Evolutionary conservation across 208 protist species (phyloP).

Genomic region (Strigomonas culicis): DNA sequence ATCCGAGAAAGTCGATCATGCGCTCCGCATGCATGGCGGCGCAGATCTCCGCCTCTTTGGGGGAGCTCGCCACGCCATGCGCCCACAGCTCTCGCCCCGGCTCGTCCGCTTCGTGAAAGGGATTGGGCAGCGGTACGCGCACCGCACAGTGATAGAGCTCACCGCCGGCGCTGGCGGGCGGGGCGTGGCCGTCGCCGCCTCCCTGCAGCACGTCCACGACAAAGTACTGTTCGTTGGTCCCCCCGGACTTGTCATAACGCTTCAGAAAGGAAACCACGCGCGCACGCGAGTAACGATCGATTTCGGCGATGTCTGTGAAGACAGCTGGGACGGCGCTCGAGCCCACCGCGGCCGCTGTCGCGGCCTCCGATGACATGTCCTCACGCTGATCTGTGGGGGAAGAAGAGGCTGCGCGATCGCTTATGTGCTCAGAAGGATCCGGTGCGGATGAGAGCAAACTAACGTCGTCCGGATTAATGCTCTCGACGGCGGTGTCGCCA

Average conservation of each 20-base stretch:
- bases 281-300: constrained; percentile 57
- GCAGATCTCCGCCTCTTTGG: constrained; percentile 72
- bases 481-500: not conserved
- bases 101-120: not conserved
- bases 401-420: not conserved
- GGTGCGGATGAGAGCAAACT: not conserved
- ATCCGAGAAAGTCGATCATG: constrained; percentile 82
- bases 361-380: not conserved
- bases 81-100: constrained; percentile 47
- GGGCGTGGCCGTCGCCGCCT: not conserved
- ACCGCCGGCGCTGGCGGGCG: not conserved
- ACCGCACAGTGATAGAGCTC: constrained; percentile 41
- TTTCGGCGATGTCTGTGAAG: constrained; percentile 24
- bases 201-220: constrained; percentile 17
- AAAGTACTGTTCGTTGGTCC: constrained; percentile 33
- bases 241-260: constrained; percentile 40
- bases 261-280: constrained; percentile 82
- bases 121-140: constrained; percentile 33
- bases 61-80: constrained; percentile 68
- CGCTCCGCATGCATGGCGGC: constrained; percentile 85
- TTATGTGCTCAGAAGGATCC: not conserved
- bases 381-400: not conserved
- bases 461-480: not conserved
- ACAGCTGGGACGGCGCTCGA: not conserved
- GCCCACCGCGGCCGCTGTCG: not conserved